Evolutionary conservation across 441 rosid species (phyloP), one percentile per base, ranked within the genome.

Genomic region (Populus tomentosa): DNA sequence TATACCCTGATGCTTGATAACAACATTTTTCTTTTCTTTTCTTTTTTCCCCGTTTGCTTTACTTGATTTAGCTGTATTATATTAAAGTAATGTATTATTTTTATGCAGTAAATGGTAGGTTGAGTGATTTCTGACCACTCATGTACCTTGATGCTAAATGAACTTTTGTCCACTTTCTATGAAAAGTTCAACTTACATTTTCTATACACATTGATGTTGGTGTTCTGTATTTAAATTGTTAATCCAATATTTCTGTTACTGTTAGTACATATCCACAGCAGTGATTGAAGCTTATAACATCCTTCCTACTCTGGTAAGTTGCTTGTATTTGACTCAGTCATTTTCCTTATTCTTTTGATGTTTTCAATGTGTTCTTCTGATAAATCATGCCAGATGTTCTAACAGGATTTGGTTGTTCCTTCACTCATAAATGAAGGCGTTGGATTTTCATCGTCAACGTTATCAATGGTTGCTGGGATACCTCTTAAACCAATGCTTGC

Each of bases 401-500:
- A 82, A 84, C 89, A 94, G 97, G 95, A 90, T 80, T 80, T 94
- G 80, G 76, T 94, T 72, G 82, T 94, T 79, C 97, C 97, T 77
- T 85, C 88, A 20, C 87, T 92, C 42, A 82, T 94, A 86, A 87
- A 83, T 20, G 82, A 89, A 76, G 91, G 90, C 83, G 73, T 89
- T 84, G 87, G 80, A 33, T 94, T 94, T 86, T 87, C 98, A 69
- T 80, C 95, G 35, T 89, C 94, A 16, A 79, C 86, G 40, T 84
- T 91, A 82, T 92, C 97, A 13, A 94, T 92, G 94, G 84, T 84
- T 80, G 93, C 95, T 9, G 95, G 97, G 80, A 80, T 90, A 78
- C 97, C 98, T 80, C 89, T 94, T 30, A 92, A 91, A 88, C 95
- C 95, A 62, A 92, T 94, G 97, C 98, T 94, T 62, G 97, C 97